Base-by-base conservation (phyloP, 164 flowering plant species). In the Chimonanthus praecox region DNA sequence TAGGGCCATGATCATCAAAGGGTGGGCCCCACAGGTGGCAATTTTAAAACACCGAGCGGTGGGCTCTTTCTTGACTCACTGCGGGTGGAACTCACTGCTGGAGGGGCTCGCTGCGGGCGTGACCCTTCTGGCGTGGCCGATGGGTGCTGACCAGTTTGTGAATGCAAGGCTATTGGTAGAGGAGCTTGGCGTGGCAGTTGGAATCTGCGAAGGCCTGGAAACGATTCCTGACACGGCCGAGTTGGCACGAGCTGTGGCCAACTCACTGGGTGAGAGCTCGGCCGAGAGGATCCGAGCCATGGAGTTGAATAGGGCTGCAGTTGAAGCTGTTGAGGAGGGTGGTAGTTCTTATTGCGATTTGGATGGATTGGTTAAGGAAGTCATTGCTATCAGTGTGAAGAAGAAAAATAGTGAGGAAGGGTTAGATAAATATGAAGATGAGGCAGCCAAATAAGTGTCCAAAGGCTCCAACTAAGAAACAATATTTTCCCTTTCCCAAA, bases 21-120 rank as follows among this genome's bases (percentile, higher is more conserved):
- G 82, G 7, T 87, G 89, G 87, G 85, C 81, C 13, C 88, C 83
- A 18, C 88, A 87, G 70, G 68, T 73, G 54, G 21, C 66, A 49
- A 80, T 82, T 58, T 72, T 82, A 60, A 65, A 66, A 0, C 85
- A 80, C 70, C 49, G 63, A 6, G 79, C 85, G 3, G 73, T 76
- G 7, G 85, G 79, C 3, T 60, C 78, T 44, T 80, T 80, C 67
- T 8, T 82, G 74, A 82, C 82, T 33, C 85, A 82, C 61, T 78
- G 81, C n/a, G 83, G 85, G 6, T 80, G 85, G 85, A 82, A 82
- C 73, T 82, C 85, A 68, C 72, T 71, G 43, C 68, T 81, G 67
- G 83, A 81, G 49, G 78, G 77, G 33, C 18, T 81, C 8, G 47
- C 18, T 16, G 77, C 81, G 18, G 83, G 85, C 3, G 80, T 80